Percentiles rank a stretch among this genome's conserved stretches.
These are phyloP conservation scores for Colletotrichum orchidophilum DNA, from an alignment of 2,329 filamentous ascomycete genomes.

Conservation along the genomic window DNA sequence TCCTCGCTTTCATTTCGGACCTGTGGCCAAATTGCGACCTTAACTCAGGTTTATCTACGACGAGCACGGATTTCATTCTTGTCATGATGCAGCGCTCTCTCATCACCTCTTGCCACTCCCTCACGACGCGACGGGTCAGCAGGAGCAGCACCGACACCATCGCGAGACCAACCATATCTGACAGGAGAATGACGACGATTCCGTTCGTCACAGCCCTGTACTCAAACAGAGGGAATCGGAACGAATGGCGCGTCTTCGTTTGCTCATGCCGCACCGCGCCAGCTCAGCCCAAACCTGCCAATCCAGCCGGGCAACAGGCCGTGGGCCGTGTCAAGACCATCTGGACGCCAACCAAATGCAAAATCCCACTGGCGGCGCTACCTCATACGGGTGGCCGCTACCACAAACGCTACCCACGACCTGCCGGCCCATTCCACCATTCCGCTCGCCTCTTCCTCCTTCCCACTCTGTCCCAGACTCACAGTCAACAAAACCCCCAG, in stretches of 20 bases:
- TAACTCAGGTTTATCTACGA: background rate
- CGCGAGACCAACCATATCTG: conserved; percentile 10
- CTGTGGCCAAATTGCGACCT: background rate
- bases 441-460: conserved; percentile 23
- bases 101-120: background rate
- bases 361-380: conserved; percentile 24
- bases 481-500: background rate
- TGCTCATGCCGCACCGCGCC: background rate
- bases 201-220: background rate
- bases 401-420: conserved; percentile 20
- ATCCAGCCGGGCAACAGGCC: conserved; percentile 9
- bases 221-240: conserved; percentile 1
- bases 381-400: conserved; percentile 19
- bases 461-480: background rate
- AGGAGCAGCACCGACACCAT: background rate
- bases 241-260: conserved; percentile 12
- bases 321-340: conserved; percentile 11
- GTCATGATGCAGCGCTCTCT: background rate
- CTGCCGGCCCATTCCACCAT: conserved; percentile 21
- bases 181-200: conserved; percentile 8
- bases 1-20: background rate
- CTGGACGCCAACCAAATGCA: conserved; percentile 27
- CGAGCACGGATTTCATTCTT: background rate
- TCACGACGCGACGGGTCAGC: conserved; percentile 10
- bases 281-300: conserved; percentile 3